Conservation (phyloP, 1,139 yeast genomes). For the Geotrichum reessii region DNA sequence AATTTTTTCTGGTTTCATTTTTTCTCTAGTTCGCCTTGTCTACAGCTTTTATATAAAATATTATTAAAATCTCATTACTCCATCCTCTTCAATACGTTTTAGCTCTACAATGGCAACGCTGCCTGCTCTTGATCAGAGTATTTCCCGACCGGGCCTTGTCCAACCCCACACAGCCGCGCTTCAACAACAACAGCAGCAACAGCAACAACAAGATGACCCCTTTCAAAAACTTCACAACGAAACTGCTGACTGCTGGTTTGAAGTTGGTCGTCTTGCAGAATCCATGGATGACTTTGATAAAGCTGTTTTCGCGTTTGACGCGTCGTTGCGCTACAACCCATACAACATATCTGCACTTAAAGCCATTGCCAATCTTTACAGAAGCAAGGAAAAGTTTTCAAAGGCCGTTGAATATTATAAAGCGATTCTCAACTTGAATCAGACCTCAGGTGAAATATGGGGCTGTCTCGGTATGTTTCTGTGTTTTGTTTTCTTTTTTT, state of each 20-base stretch:
- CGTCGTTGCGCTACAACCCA: conserved; percentile 84
- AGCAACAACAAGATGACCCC: conserved; percentile 25
- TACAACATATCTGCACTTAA: conserved; percentile 80
- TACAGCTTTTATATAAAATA: background rate
- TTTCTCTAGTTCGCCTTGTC: background rate
- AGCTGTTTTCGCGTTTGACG: conserved; percentile 82
- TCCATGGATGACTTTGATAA: conserved; percentile 81
- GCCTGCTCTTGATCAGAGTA: background rate
- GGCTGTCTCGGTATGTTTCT: conserved; percentile 52
- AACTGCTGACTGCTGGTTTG: conserved; percentile 88
- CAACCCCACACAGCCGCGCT: conserved; percentile 21
- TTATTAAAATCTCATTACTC: background rate
- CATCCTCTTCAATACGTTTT: background rate
- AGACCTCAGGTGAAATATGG: conserved; percentile 95
- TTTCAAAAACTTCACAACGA: conserved; percentile 43
- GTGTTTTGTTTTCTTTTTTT: background rate
- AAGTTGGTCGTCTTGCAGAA: conserved; percentile 83
- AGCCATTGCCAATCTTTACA: conserved; percentile 79
- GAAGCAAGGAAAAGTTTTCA: conserved; percentile 83
- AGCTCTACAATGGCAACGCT: background rate
- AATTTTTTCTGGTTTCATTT: background rate
- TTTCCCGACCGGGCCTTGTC: background rate
- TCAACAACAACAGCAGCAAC: conserved; percentile 20
- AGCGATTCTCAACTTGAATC: conserved; percentile 72
- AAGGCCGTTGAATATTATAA: conserved; percentile 93